Evolutionary conservation across 1,284 basidiomycete species (phyloP), one percentile per base, ranked within the genome.

Genomic region (Boletellus deceptivus): DNA sequence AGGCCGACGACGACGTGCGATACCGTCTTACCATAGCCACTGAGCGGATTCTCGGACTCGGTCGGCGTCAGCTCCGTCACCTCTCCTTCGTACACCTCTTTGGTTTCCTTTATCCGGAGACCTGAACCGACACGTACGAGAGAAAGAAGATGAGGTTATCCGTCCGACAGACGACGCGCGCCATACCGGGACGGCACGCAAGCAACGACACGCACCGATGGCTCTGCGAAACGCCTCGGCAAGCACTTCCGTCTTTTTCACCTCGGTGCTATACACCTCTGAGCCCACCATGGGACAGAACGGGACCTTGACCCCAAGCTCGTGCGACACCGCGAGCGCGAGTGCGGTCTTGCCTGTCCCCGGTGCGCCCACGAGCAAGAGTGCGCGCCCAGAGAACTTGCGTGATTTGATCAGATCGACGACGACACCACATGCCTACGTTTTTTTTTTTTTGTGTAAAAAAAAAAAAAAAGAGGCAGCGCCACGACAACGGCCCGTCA

Each of bases 241-340:
- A n/a, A 99, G 75, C 3, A 98, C 95, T 69, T 99, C 96, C 0
- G 96, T 99, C 80, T 99, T 99, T 77, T 98, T 99, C 50, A 99
- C 94, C 71, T 99, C 96, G 9, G 91, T 86, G 48, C 89, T 93
- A 71, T 97, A 99, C 55, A 99, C 96, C 71, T 99, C 96, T 6
- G 87, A 91, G 1, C 95, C 97, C 22, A 98, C 96, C 91, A 98
- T 97, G 1, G 94, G 93, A 67, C 96, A 98, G 71, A 99, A 99
- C 0, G 96, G 96, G 1, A 98, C 95, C 66, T 98, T 97, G 42
- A 82, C 75, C 2, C 96, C 96, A 0, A 99, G 80, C 65, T 98
- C 96, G 58, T 98, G 95, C 6, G 93, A 89, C 31, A 99, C 83
- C 0, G 92, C 96, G 13, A 99, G 73, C 2, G 97, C 95, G 24